A percentile compares a stretch with the other conserved stretches of the same genome.
Conservation (phyloP, 371 early-diverging fungal genomes). For the Zychaea mexicana region DNA sequence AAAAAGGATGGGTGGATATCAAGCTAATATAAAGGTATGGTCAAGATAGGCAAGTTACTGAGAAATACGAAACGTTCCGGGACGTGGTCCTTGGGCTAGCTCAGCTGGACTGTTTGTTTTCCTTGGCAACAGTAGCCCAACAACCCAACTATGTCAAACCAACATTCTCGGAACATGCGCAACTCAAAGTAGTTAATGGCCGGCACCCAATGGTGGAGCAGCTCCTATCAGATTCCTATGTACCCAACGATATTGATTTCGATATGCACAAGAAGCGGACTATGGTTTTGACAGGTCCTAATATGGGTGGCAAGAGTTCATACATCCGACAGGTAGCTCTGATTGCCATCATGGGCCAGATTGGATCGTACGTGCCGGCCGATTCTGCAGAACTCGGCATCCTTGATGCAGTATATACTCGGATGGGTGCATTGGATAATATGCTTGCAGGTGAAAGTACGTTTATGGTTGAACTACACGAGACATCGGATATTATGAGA, state of each 20-base stretch:
- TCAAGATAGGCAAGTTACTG: constrained; percentile 51
- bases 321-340: constrained; percentile 79
- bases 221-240: constrained; percentile 43
- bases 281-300: constrained; percentile 79
- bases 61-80: constrained; percentile 65
- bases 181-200: constrained; percentile 52
- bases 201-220: constrained; percentile 68
- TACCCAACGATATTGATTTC: constrained; percentile 72
- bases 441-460: constrained; percentile 79
- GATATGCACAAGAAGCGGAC: constrained; percentile 37
- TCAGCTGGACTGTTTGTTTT: constrained; percentile 75
- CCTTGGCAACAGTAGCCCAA: constrained; percentile 65
- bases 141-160: constrained; percentile 78
- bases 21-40: not conserved
- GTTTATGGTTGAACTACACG: constrained; percentile 88
- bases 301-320: constrained; percentile 86
- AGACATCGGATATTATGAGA: constrained; percentile 76
- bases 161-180: constrained; percentile 42
- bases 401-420: constrained; percentile 72
- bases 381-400: constrained; percentile 54
- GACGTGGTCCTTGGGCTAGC: constrained; percentile 66
- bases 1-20: not conserved
- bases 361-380: constrained; percentile 79
- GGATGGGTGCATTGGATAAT: constrained; percentile 74
- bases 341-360: constrained; percentile 82